A percentile compares a stretch with the other conserved stretches of the same genome.
Evolutionary conservation across 2,329 filamentous ascomycete species (phyloP).

Genomic region (Cercospora citrullina): DNA sequence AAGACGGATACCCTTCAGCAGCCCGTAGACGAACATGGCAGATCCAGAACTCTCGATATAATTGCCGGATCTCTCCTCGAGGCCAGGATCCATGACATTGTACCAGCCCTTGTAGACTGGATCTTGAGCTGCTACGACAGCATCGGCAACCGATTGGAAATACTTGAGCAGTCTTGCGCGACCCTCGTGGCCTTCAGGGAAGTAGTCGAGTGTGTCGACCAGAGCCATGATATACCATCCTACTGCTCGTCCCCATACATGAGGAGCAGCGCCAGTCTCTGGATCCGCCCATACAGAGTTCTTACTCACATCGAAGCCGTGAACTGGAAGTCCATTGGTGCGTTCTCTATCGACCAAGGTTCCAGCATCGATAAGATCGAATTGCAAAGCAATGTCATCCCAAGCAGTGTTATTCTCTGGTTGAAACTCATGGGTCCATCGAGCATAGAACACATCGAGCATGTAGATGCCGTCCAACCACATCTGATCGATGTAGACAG

Average conservation of each 20-base stretch:
- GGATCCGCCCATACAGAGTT: slow-evolving; percentile 54
- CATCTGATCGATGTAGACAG: slow-evolving; percentile 51
- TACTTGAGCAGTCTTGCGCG: slow-evolving; percentile 39
- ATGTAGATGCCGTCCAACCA: slow-evolving; percentile 56
- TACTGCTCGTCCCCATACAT: slow-evolving; percentile 55
- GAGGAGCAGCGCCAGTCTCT: slow-evolving; percentile 52
- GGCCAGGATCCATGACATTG: slow-evolving; percentile 54
- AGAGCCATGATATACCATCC: slow-evolving; percentile 57
- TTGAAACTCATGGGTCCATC: slow-evolving; percentile 24
- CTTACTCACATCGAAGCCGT: slow-evolving; percentile 54
- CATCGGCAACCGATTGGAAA: slow-evolving; percentile 42
- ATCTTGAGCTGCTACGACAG: slow-evolving; percentile 44
- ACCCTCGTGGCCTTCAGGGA: slow-evolving; percentile 19
- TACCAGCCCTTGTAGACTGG: slow-evolving; percentile 47
- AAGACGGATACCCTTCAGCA: slow-evolving; percentile 49
- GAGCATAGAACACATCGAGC: slow-evolving; percentile 45
- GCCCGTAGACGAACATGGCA: slow-evolving; percentile 57
- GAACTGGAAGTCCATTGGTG: slow-evolving; percentile 46
- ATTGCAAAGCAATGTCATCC: slow-evolving; percentile 42
- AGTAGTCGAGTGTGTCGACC: slow-evolving; percentile 50
- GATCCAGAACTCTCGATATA: slow-evolving; percentile 60
- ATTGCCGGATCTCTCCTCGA: slow-evolving; percentile 47
- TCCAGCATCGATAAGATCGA: slow-evolving; percentile 48
- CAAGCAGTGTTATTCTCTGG: slow-evolving; percentile 18
- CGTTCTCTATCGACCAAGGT: slow-evolving; percentile 36